Base-by-base conservation (phyloP, 2,329 filamentous ascomycete genomes). In the Monosporascus sp. region DNA sequence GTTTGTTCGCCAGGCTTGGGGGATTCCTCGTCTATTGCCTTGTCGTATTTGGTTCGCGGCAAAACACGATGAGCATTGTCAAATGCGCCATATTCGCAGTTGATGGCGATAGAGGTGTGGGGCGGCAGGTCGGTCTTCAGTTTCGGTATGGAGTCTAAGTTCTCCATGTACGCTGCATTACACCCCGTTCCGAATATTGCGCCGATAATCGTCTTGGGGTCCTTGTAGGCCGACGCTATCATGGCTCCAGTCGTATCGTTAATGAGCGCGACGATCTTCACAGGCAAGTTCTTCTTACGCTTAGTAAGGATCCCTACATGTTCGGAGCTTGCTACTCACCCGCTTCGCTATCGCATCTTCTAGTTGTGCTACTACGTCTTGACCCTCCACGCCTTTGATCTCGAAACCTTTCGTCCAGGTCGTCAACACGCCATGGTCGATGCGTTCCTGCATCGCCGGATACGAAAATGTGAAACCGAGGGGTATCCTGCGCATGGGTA, bases 141-240 rank as follows among this genome's bases (percentile, higher is more conserved):
- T 71, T 90, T 90, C 53, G 85, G 85, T 55, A 89, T 81, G 6
- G 81, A 83, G 51, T 85, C 85, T 54, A 78, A 81, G 62, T 87
- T 74, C 67, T 90, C 86, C 84, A 90, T 88, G 70, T 90, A 90
- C 25, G 86, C 86, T 47, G 86, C 86, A 64, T 90, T 90, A 69
- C 86, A 88, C 51, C 86, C 86, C 18, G 86, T 90, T 59, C 86
- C 87, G 66, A 90, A 90, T 62, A 90, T 90, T 68, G 85, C 89
- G 48, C 87, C 86, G 61, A 89, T 86, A 69, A 80, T 84, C 75
- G 88, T 88, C 46, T 80, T 75, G 27, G 80, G 71, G 64, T 90
- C 85, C 11, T 85, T 89, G 70, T 90, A 90, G 39, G 83, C 79
- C 27, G 86, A 89, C 51, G 86, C 87, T 59, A 90, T 88, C 61